Evolutionary conservation across 2,329 filamentous ascomycete species (phyloP).

Genomic region (Acrocalymma vagum): DNA sequence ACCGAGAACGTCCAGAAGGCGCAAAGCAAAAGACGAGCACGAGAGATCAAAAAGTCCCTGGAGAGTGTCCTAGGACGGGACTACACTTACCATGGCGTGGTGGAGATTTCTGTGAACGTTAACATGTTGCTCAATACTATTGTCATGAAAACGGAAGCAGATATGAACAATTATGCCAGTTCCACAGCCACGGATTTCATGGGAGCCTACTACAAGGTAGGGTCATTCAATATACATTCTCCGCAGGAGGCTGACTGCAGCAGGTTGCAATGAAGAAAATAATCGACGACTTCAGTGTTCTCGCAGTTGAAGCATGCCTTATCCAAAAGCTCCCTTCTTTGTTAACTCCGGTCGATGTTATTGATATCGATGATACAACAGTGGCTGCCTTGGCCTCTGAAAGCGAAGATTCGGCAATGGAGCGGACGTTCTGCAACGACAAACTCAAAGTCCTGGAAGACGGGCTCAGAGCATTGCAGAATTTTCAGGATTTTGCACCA

Average conservation of each 20-base stretch:
- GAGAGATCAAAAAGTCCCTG: constrained; percentile 21
- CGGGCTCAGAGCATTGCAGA: constrained; percentile 17
- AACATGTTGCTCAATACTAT: constrained; percentile 18
- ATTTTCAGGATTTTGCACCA: too few relatives aligned
- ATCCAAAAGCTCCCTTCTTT: constrained; percentile 36
- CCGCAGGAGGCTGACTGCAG: neutral
- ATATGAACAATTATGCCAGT: constrained; percentile 41
- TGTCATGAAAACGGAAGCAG: constrained; percentile 21
- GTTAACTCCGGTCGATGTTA: constrained; percentile 33
- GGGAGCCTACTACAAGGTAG: constrained; percentile 38
- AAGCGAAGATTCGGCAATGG: constrained; percentile 17
- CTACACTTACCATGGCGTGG: neutral
- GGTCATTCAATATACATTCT: constrained; percentile 1
- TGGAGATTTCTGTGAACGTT: constrained; percentile 12
- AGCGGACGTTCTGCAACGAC: constrained; percentile 17
- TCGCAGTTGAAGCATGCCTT: constrained; percentile 48
- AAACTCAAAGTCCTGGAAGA: constrained; percentile 26
- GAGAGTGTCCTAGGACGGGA: constrained; percentile 13
- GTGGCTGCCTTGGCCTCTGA: constrained; percentile 24
- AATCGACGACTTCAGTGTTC: constrained; percentile 50
- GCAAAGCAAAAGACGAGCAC: constrained; percentile 18
- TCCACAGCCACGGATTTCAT: constrained; percentile 38
- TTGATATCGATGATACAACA: constrained; percentile 21
- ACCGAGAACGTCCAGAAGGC: constrained; percentile 45
- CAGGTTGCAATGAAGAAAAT: constrained; percentile 53